Evolutionary conservation across 495 filamentous ascomycete species (phyloP), one percentile per base, ranked within the genome.

Genomic region (Annulohypoxylon bovei): DNA sequence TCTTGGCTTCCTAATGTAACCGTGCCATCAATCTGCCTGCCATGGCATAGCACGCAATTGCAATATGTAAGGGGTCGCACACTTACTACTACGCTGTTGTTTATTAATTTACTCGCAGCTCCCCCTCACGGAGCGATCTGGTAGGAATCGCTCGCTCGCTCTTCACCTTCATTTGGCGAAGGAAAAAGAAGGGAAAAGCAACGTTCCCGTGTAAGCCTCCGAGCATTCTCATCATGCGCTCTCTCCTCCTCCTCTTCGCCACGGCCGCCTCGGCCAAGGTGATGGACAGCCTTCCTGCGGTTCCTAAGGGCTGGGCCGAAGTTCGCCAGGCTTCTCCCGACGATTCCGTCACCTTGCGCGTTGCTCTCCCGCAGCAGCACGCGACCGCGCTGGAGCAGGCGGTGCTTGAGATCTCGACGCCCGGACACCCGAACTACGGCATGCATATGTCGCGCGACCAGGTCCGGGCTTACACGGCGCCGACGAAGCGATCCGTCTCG

Each of bases 391-490:
- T 88, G 6, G 81, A 87, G 75, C 74, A 79, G 11, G 81, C 77
- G 18, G 72, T 88, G 63, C 58, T 79, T 22, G 76, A 81, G 14
- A 74, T 88, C 22, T 86, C 86, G 1, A 87, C 84, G 0, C 86
- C 86, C 0, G 82, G 82, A 6, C 62, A 79, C 40, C 72, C 78
- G 2, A 71, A 74, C 39, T 88, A 88, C 68, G 86, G 86, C 8
- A 71, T 86, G 61, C 83, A 82, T 73, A 50, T 87, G 56, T 80
- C 81, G 52, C 74, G 76, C 20, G 72, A 81, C 14, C 81, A 85
- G 40, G 73, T 88, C 28, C 78, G 82, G 25, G 63, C 75, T 5
- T 74, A 81, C 40, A 86, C 87, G 65, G 80, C 80, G 3, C 79
- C 84, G 18, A 78, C 79, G 9, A 70, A 81, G 23, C 65, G 74